Evolutionary conservation across 2,329 filamentous ascomycete species (phyloP), one percentile per base, ranked within the genome.

Genomic region (Didymosphaeria variabile): DNA sequence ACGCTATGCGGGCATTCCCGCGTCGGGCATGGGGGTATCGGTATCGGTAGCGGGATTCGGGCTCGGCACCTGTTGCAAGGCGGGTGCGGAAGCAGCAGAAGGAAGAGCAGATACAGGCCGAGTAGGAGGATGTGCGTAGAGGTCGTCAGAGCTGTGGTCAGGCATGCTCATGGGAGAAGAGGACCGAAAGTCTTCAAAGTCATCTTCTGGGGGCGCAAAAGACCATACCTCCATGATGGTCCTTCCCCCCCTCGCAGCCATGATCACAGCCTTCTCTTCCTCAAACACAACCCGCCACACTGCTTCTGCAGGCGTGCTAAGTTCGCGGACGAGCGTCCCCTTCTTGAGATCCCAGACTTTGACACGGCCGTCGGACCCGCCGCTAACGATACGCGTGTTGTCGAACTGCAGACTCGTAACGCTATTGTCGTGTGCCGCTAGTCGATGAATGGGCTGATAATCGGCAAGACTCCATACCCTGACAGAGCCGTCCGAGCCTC

Each of bases 201-300:
- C 71, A 21, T 78, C 79, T 60, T 92, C 90, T 0, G 93, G 92
- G 15, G 94, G 94, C 4, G 94, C 93, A 77, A 97, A 97, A 10
- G 92, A 94, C 93, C 93, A 97, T 3, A 97, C 94, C 89, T 99
- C 95, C 95, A 99, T 99, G 64, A 98, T 91, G 0, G 96, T 98
- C 64, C 94, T 89, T 58, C 89, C 90, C 55, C 88, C 88, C 62
- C 94, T 87, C 70, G 93, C 90, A 9, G 95, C 95, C 85, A 99
- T 91, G 34, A 97, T 94, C 32, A 99, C 94, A 60, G 94, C 97
- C 79, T 97, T 98, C 79, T 99, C 95, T 67, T 97, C 94, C 75
- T 99, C 95, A 77, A 99, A 99, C 0, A 96, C 95, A 36, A 99
- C 94, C 61, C 95, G 87, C 95, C 95, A 99, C 0, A 99, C 95